These are phyloP conservation scores for Cladophialophora yegresii DNA, from an alignment of 2,329 filamentous ascomycete species.

Conservation along the genomic window DNA sequence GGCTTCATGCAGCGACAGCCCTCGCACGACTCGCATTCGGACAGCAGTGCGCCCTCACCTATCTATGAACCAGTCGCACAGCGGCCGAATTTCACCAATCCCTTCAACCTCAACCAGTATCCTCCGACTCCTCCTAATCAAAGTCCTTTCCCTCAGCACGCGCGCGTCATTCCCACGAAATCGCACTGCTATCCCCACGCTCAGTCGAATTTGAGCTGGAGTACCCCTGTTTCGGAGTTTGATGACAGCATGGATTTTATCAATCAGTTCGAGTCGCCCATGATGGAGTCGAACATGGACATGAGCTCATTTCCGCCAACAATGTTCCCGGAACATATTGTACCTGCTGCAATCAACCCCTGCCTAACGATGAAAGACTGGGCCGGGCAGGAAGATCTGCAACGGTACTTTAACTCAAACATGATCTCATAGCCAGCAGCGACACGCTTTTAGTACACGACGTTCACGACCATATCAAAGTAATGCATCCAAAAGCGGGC, in stretches of 20 bases:
- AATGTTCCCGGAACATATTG: constrained; percentile 32
- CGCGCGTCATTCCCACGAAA: constrained; percentile 25
- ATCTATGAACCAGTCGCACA: constrained; percentile 35
- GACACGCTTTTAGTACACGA: neutral
- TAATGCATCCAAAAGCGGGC: constrained; percentile 30
- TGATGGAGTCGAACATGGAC: constrained; percentile 29
- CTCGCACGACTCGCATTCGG: constrained; percentile 61
- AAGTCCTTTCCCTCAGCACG: constrained; percentile 41
- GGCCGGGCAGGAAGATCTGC: constrained; percentile 33
- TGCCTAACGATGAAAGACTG: constrained; percentile 37
- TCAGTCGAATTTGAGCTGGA: constrained; percentile 35
- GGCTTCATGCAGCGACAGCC: constrained; percentile 55
- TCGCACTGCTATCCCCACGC: constrained; percentile 30
- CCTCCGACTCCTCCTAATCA: constrained; percentile 47
- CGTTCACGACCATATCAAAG: constrained; percentile 17
- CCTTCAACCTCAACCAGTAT: constrained; percentile 38
- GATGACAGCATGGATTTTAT: constrained; percentile 37
- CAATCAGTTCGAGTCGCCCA: constrained; percentile 34
- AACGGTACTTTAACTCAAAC: constrained; percentile 32
- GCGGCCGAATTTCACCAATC: constrained; percentile 29
- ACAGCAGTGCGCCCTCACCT: constrained; percentile 53
- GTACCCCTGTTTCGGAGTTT: constrained; percentile 29
- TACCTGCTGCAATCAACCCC: constrained; percentile 34
- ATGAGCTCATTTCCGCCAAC: constrained; percentile 20
- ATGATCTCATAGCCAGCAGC: constrained; percentile 23